phyloP scores from a whole-genome alignment of 2,329 filamentous ascomycete genomes.

The Cadophora sp. region DNA sequence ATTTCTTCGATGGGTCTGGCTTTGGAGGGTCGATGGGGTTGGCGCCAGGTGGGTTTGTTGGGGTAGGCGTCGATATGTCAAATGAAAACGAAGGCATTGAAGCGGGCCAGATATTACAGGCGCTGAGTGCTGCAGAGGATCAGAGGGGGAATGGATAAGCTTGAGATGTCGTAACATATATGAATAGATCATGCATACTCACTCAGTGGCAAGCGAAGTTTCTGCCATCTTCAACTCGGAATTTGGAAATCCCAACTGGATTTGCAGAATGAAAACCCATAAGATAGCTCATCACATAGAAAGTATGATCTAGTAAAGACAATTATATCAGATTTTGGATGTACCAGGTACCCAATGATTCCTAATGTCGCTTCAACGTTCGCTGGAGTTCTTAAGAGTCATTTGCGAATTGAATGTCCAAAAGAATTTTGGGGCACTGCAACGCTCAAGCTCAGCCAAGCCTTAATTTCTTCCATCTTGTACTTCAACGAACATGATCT shows the following conservation, averaged over 20 bases:
- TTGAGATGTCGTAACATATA: background rate
- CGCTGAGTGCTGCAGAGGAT: constrained; percentile 41
- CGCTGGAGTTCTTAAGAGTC: too few species aligned
- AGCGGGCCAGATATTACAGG: constrained; percentile 44
- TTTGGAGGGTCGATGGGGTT: constrained; percentile 31
- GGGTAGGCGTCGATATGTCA: constrained; percentile 17
- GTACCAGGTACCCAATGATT: too few species aligned
- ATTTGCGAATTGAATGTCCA: too few species aligned
- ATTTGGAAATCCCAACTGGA: background rate
- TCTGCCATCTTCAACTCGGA: background rate
- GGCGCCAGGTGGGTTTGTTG: constrained; percentile 9
- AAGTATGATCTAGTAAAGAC: background rate
- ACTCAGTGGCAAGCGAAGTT: background rate
- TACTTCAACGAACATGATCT: background rate
- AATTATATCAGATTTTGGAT: background rate
- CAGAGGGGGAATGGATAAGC: constrained; percentile 27
- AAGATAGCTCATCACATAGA: too few species aligned
- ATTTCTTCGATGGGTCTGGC: constrained; percentile 33
- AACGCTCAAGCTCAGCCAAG: too few species aligned
- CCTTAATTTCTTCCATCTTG: background rate
- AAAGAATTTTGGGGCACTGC: too few species aligned
- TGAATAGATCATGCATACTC: background rate
- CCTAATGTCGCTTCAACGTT: too few species aligned
- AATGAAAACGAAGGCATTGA: constrained; percentile 44
- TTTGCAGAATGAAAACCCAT: too few species aligned